phyloP scores from a whole-genome alignment of 2,329 filamentous ascomycete species.

The Aspergillus nomiae region DNA sequence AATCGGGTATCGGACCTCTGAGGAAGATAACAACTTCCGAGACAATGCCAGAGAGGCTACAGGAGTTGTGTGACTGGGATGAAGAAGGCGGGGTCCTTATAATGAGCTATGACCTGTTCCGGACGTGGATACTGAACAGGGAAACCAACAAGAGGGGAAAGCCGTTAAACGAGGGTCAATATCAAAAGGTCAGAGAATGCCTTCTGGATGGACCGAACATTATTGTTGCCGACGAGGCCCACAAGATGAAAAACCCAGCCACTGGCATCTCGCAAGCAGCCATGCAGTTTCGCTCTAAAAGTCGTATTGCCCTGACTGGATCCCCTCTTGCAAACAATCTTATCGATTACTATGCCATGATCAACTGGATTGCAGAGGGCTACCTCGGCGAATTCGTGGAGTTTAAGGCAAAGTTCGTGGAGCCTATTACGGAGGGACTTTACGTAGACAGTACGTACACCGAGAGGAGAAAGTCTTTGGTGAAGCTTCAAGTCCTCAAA shows the following conservation, averaged over 20 bases:
- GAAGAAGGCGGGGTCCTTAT: constrained; percentile 71
- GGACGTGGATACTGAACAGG: constrained; percentile 44
- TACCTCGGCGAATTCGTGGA: constrained; percentile 71
- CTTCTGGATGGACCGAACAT: constrained; percentile 67
- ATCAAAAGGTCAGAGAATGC: constrained; percentile 47
- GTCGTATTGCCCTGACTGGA: constrained; percentile 80
- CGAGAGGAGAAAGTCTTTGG: constrained; percentile 63
- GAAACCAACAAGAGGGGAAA: constrained; percentile 24
- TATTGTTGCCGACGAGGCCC: constrained; percentile 83
- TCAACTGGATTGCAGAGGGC: constrained; percentile 80
- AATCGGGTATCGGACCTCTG: constrained; percentile 57
- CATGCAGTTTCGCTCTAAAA: constrained; percentile 63
- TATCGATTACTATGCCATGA: constrained; percentile 81
- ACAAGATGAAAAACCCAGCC: constrained; percentile 69
- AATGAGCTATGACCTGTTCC: constrained; percentile 72
- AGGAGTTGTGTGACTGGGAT: constrained; percentile 61
- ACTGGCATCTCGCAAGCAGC: constrained; percentile 58
- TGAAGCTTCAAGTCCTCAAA: constrained; percentile 71
- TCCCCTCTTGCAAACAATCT: constrained; percentile 85
- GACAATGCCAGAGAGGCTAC: constrained; percentile 41
- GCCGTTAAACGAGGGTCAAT: constrained; percentile 37
- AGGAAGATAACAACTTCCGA: constrained; percentile 56
- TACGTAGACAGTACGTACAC: constrained; percentile 61
- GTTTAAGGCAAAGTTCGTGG: constrained; percentile 70
- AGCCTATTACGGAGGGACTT: constrained; percentile 73